Evolutionary conservation across 148 eudicot genomes (phyloP).

Genomic region (Vaccinium vitisidaea): DNA sequence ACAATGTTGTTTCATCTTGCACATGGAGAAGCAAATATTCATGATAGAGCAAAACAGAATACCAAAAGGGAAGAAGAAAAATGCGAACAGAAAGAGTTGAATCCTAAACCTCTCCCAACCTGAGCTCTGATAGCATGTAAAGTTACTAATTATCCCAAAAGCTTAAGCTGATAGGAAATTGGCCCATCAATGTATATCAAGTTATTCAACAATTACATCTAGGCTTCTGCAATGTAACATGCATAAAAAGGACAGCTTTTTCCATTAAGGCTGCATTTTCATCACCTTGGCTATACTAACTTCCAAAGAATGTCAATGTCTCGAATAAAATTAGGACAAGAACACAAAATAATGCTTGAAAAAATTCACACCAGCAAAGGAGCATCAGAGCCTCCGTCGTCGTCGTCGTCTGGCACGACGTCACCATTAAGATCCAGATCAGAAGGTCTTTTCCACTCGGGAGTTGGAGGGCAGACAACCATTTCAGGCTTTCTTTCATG

Average conservation of each 20-base stretch:
- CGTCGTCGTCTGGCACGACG: slow-evolving; percentile 82
- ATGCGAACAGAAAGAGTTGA: background rate
- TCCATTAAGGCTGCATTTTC: background rate
- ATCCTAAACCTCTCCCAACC: background rate
- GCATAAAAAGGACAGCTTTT: background rate
- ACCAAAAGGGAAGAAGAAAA: background rate
- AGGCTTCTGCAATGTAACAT: background rate
- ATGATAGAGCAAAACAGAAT: background rate
- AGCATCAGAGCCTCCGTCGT: slow-evolving; percentile 56
- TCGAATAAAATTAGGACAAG: slow-evolving; percentile 1
- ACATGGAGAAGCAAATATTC: background rate
- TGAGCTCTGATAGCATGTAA: background rate
- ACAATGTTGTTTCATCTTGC: background rate
- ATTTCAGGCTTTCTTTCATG: slow-evolving; percentile 81
- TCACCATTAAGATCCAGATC: slow-evolving; percentile 95
- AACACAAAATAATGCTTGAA: background rate
- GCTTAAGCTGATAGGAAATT: background rate
- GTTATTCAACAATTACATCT: background rate
- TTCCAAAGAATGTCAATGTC: background rate
- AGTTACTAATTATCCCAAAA: background rate
- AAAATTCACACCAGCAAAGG: slow-evolving; percentile 48
- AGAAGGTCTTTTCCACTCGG: slow-evolving; percentile 94
- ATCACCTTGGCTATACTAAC: background rate
- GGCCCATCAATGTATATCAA: background rate
- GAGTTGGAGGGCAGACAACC: slow-evolving; percentile 82